Conservation (phyloP, 2,329 filamentous ascomycete genomes). For the Acephala macrosclerotiorum region DNA sequence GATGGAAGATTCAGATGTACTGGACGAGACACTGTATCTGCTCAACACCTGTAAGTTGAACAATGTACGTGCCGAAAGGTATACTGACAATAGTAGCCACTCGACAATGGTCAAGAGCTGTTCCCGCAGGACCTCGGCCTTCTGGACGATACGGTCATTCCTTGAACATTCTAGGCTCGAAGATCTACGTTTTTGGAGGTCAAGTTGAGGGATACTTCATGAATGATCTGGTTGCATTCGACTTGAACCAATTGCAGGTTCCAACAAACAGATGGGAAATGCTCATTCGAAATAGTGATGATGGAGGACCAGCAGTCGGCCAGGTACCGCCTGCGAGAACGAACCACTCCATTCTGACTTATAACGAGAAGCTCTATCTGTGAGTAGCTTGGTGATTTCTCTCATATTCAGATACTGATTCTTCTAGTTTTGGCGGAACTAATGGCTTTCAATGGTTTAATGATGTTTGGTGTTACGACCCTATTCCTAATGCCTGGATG, state of each 20-base stretch:
- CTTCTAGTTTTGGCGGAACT: constrained; percentile 87
- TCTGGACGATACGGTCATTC: constrained; percentile 95
- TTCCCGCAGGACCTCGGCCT: constrained; percentile 85
- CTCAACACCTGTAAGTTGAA: constrained; percentile 88
- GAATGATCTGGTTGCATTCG: constrained; percentile 95
- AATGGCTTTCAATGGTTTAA: constrained; percentile 98
- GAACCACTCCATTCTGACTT: constrained; percentile 92
- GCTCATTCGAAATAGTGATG: constrained; percentile 78
- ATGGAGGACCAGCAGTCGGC: constrained; percentile 63
- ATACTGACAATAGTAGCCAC: constrained; percentile 68
- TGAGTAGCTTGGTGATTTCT: constrained; percentile 55
- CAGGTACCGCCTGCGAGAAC: constrained; percentile 87
- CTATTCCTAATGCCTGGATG: constrained; percentile 80
- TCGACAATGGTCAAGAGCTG: constrained; percentile 94
- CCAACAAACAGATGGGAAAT: constrained; percentile 94
- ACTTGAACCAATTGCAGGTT: constrained; percentile 92
- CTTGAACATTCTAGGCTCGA: constrained; percentile 94
- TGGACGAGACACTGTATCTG: constrained; percentile 96
- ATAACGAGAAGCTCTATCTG: constrained; percentile 92
- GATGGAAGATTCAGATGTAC: constrained; percentile 86
- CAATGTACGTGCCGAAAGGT: not conserved
- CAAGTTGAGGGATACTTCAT: constrained; percentile 98
- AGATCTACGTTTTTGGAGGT: constrained; percentile 96
- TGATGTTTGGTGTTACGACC: constrained; percentile 97
- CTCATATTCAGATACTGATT: constrained; percentile 28